Percentiles rank a stretch among this genome's conserved stretches.
Evolutionary conservation across 2,329 filamentous ascomycete species (phyloP).

Genomic region (Albifimbria verrucaria): DNA sequence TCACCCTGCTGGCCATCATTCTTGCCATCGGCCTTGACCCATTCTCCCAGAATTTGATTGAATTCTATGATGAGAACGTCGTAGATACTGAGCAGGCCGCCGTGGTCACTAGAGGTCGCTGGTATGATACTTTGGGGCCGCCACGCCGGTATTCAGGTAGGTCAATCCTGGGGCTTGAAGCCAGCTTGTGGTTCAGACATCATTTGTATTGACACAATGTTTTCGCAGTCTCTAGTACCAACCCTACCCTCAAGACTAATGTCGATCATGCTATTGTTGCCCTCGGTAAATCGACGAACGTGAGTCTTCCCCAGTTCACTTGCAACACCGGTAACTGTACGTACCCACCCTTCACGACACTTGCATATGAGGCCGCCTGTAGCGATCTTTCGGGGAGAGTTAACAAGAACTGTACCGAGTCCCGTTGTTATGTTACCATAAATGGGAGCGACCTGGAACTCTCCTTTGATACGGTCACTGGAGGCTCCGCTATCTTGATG

Average conservation of each 20-base stretch:
- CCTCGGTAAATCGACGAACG: neutral
- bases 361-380: neutral
- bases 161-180: neutral
- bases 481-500: too few relatives aligned
- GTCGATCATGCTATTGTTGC: neutral
- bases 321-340: neutral
- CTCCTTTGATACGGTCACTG: too few relatives aligned
- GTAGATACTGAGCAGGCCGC: too few relatives aligned
- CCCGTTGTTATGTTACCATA: too few relatives aligned
- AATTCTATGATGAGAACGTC: too few relatives aligned
- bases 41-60: too few relatives aligned
- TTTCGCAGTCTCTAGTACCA: neutral
- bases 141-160: neutral
- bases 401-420: neutral
- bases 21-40: too few relatives aligned
- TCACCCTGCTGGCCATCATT: too few relatives aligned
- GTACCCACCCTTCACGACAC: neutral
- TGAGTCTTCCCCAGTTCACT: neutral
- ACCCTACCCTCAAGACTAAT: neutral
- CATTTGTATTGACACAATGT: neutral
- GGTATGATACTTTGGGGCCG: neutral
- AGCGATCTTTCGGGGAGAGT: neutral
- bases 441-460: too few relatives aligned
- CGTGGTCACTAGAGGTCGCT: neutral
- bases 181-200: neutral